Conservation (phyloP, 176 grass and related monocot species). For the Oryza meyeriana region DNA sequence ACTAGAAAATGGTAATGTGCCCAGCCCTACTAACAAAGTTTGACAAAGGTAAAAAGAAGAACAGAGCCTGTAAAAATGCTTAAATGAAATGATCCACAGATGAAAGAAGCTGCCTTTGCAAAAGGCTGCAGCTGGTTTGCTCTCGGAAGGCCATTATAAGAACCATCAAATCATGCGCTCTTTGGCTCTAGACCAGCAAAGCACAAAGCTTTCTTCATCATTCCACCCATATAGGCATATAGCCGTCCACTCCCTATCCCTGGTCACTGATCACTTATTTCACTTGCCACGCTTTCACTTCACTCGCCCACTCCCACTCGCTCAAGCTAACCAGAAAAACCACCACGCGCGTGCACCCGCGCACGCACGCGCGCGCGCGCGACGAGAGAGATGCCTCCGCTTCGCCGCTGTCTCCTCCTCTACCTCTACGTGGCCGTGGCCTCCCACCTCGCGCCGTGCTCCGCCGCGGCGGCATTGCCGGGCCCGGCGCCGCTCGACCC, state of each 20-base stretch:
- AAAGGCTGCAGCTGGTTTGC: constrained; percentile 37
- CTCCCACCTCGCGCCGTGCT: constrained; percentile 8
- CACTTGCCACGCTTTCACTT: neutral
- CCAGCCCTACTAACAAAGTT: neutral
- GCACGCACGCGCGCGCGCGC: neutral
- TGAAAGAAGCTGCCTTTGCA: neutral
- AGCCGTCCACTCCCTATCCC: neutral
- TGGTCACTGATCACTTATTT: constrained; percentile 25
- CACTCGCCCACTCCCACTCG: neutral
- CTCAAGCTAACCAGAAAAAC: constrained; percentile 7
- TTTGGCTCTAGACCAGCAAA: constrained; percentile 14
- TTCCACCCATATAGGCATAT: constrained; percentile 25
- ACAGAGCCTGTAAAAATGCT: neutral
- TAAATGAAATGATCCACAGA: neutral
- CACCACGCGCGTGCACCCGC: neutral
- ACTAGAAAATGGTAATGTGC: neutral
- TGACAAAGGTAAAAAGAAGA: neutral
- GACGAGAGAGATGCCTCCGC: constrained; percentile 29
- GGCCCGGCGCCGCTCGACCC: constrained; percentile 58
- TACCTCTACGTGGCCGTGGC: constrained; percentile 22
- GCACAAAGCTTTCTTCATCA: constrained; percentile 39
- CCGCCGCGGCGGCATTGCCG: constrained; percentile 2
- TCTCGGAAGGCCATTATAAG: constrained; percentile 18
- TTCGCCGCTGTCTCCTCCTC: constrained; percentile 14
- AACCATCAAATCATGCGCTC: constrained; percentile 17